phyloP scores from a whole-genome alignment of 2,329 filamentous ascomycete genomes.

The Arthroderma sp. region DNA sequence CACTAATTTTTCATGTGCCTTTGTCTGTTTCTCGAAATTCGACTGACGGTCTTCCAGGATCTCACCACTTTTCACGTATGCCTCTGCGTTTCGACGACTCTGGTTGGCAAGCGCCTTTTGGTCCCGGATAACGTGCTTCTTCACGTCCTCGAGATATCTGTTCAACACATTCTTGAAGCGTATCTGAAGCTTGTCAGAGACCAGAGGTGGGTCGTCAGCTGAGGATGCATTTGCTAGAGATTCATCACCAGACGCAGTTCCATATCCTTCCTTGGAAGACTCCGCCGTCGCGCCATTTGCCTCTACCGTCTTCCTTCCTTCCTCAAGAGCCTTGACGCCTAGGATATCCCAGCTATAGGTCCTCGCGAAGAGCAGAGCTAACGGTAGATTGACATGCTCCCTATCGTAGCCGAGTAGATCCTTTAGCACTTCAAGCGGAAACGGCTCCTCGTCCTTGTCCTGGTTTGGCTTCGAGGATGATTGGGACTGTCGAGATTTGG shows the following conservation, averaged over 20 bases:
- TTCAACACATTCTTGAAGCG: constrained; percentile 75
- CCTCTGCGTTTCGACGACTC: constrained; percentile 88
- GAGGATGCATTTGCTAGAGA: constrained; percentile 35
- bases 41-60: constrained; percentile 95
- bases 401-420: constrained; percentile 88
- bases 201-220: constrained; percentile 59
- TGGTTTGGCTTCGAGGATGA: constrained; percentile 45
- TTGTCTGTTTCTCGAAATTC: constrained; percentile 88
- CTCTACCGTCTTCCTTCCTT: constrained; percentile 72
- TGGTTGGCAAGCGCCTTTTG: constrained; percentile 80
- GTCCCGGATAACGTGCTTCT: constrained; percentile 74
- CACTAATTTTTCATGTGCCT: constrained; percentile 79
- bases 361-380: constrained; percentile 92
- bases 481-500: constrained; percentile 53
- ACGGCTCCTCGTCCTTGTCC: constrained; percentile 67
- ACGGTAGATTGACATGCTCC: constrained; percentile 78
- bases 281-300: constrained; percentile 60
- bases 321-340: constrained; percentile 60
- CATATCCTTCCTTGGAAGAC: constrained; percentile 37
- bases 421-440: constrained; percentile 94
- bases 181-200: constrained; percentile 63
- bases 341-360: constrained; percentile 92
- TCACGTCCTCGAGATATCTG: constrained; percentile 88
- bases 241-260: constrained; percentile 41
- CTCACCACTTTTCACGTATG: constrained; percentile 95